A percentile compares a stretch with the other conserved stretches of the same genome.
Evolutionary conservation across 2,329 filamentous ascomycete species (phyloP).

Genomic region (Paraphoma sp.): DNA sequence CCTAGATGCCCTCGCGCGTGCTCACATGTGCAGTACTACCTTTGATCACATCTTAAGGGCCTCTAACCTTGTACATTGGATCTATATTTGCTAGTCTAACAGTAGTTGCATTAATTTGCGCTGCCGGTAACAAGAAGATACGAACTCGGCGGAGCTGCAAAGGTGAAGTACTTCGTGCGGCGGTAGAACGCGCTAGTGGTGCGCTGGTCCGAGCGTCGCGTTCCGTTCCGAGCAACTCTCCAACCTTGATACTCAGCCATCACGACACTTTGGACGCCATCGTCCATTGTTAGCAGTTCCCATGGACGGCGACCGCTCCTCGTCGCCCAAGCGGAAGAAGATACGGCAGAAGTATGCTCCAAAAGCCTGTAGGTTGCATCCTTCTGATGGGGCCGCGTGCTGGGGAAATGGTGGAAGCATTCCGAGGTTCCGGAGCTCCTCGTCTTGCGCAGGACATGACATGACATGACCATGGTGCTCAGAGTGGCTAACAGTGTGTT

Average conservation of each 20-base stretch:
- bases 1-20: too few relatives aligned
- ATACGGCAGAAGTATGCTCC: conserved; percentile 45
- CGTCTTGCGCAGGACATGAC: conserved; percentile 4
- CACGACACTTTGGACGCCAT: conserved; percentile 30
- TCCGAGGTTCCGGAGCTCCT: conserved; percentile 34
- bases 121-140: too few relatives aligned
- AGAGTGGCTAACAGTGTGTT: conserved; percentile 17
- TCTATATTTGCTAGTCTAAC: too few relatives aligned
- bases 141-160: too few relatives aligned
- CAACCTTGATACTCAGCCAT: conserved; percentile 12
- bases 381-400: conserved; percentile 1
- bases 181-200: neutral
- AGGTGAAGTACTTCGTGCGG: too few relatives aligned
- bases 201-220: neutral
- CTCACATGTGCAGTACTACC: too few relatives aligned
- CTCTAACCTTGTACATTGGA: too few relatives aligned
- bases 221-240: conserved; percentile 23
- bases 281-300: conserved; percentile 18
- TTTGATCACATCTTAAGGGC: too few relatives aligned
- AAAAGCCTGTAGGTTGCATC: conserved; percentile 41
- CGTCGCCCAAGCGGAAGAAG: conserved; percentile 46
- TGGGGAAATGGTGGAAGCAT: conserved; percentile 16
- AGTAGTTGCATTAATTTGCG: too few relatives aligned
- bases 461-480: neutral
- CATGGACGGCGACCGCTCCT: conserved; percentile 29